Conservation (phyloP, 2,329 filamentous ascomycete genomes). For the Sclerotinia trifoliorum region DNA sequence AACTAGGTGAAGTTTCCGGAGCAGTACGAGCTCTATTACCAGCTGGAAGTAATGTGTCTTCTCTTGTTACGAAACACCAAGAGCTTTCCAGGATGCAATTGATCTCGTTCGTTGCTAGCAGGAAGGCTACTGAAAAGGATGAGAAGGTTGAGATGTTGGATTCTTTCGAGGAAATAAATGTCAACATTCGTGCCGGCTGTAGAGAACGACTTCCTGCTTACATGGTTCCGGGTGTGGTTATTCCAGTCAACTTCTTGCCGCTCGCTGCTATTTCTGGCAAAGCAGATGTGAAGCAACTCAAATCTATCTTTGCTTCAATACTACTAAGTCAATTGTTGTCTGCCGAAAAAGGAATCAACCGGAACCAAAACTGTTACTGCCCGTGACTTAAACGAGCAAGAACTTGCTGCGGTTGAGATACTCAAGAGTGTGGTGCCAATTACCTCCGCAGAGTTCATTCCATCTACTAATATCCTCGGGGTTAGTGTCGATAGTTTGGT, state of each 20-base stretch:
- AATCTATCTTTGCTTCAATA: background rate
- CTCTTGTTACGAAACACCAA: conserved; percentile 2
- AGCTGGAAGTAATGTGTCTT: background rate
- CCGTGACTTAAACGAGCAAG: background rate
- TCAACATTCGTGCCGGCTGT: conserved; percentile 40
- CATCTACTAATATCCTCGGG: conserved; percentile 3
- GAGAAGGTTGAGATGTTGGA: background rate
- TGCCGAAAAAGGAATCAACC: background rate
- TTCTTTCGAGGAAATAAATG: conserved; percentile 39
- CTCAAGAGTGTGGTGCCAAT: conserved; percentile 6
- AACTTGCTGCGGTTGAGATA: conserved; percentile 14
- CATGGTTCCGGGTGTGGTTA: conserved; percentile 17
- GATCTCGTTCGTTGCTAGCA: conserved; percentile 6
- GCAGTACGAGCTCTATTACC: background rate
- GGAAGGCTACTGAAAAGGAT: background rate
- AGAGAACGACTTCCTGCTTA: conserved; percentile 33
- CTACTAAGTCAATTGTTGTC: background rate
- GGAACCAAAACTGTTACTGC: background rate
- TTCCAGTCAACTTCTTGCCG: conserved; percentile 9
- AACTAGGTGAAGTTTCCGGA: conserved; percentile 17
- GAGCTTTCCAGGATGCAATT: conserved; percentile 8
- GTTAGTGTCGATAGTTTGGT: conserved; percentile 9
- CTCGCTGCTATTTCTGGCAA: conserved; percentile 14
- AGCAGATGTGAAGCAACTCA: conserved; percentile 12
- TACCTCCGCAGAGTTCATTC: background rate